phyloP scores from a whole-genome alignment of 306 rosid genomes.

The Quillaja saponaria region DNA sequence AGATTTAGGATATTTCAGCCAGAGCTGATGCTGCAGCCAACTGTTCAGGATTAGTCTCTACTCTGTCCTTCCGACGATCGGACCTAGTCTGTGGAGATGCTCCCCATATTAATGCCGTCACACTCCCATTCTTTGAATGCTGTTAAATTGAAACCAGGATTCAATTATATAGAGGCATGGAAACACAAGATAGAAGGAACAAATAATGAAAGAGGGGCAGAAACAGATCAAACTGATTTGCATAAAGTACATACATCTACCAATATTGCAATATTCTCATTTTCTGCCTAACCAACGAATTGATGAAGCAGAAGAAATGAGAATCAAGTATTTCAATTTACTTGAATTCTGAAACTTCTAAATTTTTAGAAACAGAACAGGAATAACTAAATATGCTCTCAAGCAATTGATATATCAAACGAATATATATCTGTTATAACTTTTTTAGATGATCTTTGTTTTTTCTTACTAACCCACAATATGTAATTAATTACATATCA shows the following conservation, averaged over 20 bases:
- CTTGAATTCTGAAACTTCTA: neutral
- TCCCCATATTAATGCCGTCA: constrained; percentile 94
- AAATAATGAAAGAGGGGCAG: neutral
- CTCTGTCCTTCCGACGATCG: constrained; percentile 92
- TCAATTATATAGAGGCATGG: neutral
- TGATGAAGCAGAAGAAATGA: neutral
- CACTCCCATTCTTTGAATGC: constrained; percentile 69
- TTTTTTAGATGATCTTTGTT: neutral
- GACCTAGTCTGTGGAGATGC: constrained; percentile 98
- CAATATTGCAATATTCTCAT: neutral
- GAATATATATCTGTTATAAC: neutral
- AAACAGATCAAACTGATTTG: neutral
- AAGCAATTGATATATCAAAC: neutral
- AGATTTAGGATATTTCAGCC: constrained; percentile 79
- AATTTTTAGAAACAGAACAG: neutral
- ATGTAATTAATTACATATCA: too few species aligned
- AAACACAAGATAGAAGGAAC: neutral
- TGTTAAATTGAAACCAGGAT: constrained; percentile 38
- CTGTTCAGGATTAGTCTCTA: constrained; percentile 96
- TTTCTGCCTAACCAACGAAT: neutral
- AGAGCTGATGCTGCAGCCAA: constrained; percentile 94
- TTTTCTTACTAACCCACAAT: neutral
- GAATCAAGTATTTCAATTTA: neutral
- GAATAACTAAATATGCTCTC: neutral
- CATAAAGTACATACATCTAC: neutral